These are phyloP conservation scores for Fraxinus greggii DNA, from an alignment of 305 asterid genomes.

Conservation along the genomic window DNA sequence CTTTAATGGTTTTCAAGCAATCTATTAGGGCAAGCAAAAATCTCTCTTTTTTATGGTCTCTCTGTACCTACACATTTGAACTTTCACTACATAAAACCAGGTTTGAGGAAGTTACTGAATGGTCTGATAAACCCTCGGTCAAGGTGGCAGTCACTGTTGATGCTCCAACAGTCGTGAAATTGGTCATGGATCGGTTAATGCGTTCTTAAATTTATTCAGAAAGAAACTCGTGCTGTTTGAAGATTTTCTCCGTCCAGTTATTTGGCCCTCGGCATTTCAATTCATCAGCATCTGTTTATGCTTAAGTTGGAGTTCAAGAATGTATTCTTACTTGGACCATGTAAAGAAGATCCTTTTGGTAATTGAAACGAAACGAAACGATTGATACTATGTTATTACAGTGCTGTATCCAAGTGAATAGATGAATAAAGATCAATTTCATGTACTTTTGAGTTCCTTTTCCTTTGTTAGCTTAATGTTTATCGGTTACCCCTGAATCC, in stretches of 20 bases:
- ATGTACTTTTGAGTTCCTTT: background rate
- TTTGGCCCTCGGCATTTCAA: background rate
- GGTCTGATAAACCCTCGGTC: slow-evolving; percentile 79
- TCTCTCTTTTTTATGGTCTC: background rate
- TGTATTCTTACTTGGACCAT: background rate
- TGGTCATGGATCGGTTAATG: slow-evolving; percentile 89
- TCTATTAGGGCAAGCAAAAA: background rate
- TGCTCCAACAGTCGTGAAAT: slow-evolving; percentile 64
- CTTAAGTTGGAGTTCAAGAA: background rate
- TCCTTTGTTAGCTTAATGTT: background rate
- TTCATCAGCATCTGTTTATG: background rate
- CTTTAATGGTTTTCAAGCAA: background rate
- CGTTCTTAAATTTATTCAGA: slow-evolving; percentile 29
- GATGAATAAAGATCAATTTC: background rate
- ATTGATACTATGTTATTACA: background rate
- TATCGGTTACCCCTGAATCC: background rate
- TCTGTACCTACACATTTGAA: slow-evolving; percentile 11
- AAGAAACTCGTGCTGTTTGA: background rate
- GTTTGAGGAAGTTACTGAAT: slow-evolving; percentile 76
- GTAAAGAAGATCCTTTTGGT: background rate
- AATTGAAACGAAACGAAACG: background rate
- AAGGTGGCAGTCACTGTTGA: slow-evolving; percentile 94
- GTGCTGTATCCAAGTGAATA: background rate
- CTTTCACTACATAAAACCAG: slow-evolving; percentile 33
- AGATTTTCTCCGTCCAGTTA: background rate